Percentiles rank a stretch among this genome's conserved stretches.
These are phyloP conservation scores for Stachybotrys elegans DNA, from an alignment of 2,329 filamentous ascomycete genomes.

Conservation along the genomic window DNA sequence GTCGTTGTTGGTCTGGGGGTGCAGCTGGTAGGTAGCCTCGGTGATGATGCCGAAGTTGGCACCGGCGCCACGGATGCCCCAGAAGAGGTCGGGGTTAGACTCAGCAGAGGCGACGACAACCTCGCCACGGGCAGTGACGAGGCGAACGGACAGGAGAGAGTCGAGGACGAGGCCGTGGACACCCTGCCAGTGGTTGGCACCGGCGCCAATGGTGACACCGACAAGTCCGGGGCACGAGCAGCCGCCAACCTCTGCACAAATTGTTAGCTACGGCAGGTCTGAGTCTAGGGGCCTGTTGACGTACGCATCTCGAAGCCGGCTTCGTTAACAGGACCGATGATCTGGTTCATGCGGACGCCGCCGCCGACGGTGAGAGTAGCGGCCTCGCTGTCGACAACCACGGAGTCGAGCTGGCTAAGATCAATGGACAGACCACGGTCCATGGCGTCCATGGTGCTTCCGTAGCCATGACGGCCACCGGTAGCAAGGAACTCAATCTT, in stretches of 20 bases:
- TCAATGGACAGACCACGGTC: background rate
- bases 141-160: background rate
- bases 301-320: background rate
- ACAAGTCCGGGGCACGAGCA: background rate
- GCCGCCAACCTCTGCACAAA: too few relatives aligned
- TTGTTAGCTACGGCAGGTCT: too few relatives aligned
- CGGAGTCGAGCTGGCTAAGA: background rate
- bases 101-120: background rate
- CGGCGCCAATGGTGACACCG: background rate
- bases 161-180: background rate
- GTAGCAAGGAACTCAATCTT: background rate
- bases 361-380: background rate
- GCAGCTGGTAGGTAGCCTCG: background rate
- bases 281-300: too few relatives aligned
- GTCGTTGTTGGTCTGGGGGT: background rate
- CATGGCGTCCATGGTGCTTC: background rate
- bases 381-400: background rate
- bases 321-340: background rate
- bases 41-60: constrained; percentile 1
- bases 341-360: background rate
- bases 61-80: background rate
- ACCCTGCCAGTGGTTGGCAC: background rate
- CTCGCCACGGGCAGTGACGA: background rate
- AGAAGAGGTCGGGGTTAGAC: background rate
- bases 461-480: background rate